A percentile compares a stretch with the other conserved stretches of the same genome.
Conservation (phyloP, 2,329 filamentous ascomycete genomes). For the Pochonia chlamydosporia region DNA sequence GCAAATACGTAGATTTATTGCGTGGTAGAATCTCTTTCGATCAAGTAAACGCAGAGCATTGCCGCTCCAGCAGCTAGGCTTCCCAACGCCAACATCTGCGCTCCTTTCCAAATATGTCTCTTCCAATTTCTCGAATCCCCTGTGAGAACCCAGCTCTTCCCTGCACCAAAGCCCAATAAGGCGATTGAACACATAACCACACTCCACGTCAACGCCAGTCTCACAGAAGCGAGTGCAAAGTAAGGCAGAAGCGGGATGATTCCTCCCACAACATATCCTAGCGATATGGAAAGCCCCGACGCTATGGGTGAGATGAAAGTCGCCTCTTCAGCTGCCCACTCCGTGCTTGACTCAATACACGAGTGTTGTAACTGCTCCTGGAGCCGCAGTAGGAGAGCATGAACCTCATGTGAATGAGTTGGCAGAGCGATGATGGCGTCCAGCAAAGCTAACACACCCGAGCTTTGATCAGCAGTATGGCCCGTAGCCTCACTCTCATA, state of each 20-base stretch:
- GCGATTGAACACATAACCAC: slow-evolving; percentile 47
- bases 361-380: not conserved
- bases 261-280: slow-evolving; percentile 57
- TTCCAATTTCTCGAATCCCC: slow-evolving; percentile 7
- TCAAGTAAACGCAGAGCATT: slow-evolving; percentile 22
- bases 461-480: slow-evolving; percentile 21
- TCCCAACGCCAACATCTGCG: slow-evolving; percentile 27
- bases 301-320: slow-evolving; percentile 30
- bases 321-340: too few species aligned
- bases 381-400: slow-evolving; percentile 19
- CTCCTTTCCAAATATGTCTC: slow-evolving; percentile 20
- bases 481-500: slow-evolving; percentile 9
- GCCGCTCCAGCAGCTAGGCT: slow-evolving; percentile 24
- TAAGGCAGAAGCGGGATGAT: slow-evolving; percentile 58
- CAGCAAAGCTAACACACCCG: slow-evolving; percentile 23
- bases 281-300: slow-evolving; percentile 52
- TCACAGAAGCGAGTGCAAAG: slow-evolving; percentile 40
- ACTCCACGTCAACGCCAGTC: slow-evolving; percentile 43
- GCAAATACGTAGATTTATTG: too few species aligned
- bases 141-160: slow-evolving; percentile 39
- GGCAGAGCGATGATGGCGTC: slow-evolving; percentile 16
- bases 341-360: slow-evolving; percentile 15
- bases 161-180: slow-evolving; percentile 49
- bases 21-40: too few species aligned
- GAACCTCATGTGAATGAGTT: slow-evolving; percentile 19